Conservation (phyloP, 2,329 filamentous ascomycete genomes). For the Alternaria sp. region DNA sequence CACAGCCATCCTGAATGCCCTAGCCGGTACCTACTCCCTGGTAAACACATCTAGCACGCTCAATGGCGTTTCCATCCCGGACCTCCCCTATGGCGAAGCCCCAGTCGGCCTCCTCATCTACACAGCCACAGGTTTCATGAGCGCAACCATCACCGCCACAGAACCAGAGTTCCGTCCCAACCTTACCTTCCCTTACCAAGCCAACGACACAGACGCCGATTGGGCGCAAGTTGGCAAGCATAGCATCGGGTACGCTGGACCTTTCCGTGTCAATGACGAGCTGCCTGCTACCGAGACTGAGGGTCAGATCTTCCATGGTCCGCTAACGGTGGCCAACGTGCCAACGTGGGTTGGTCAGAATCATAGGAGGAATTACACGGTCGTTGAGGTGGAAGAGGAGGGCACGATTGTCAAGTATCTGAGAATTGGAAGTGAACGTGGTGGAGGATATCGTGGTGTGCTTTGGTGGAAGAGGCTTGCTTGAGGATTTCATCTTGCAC, state of each 20-base stretch:
- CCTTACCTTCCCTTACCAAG: constrained; percentile 34
- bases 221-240: constrained; percentile 45
- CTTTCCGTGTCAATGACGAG: constrained; percentile 24
- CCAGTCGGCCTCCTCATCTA: constrained; percentile 42
- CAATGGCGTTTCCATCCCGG: constrained; percentile 31
- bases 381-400: constrained; percentile 26
- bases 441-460: constrained; percentile 30
- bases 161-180: constrained; percentile 31
- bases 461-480: constrained; percentile 38
- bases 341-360: constrained; percentile 33
- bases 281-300: constrained; percentile 27
- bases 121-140: constrained; percentile 36
- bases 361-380: constrained; percentile 36
- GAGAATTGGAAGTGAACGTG: constrained; percentile 37
- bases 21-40: constrained; percentile 37
- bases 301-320: constrained; percentile 40
- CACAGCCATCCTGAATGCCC: constrained; percentile 24
- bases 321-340: constrained; percentile 37
- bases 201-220: constrained; percentile 33
- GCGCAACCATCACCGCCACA: constrained; percentile 39
- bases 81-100: constrained; percentile 29
- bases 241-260: constrained; percentile 39
- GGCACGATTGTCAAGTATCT: constrained; percentile 19
- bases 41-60: constrained; percentile 37
- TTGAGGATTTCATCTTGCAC: constrained; percentile 2